Evolutionary conservation across 306 rosid species (phyloP).

Genomic region (Cicer cuneatum): DNA sequence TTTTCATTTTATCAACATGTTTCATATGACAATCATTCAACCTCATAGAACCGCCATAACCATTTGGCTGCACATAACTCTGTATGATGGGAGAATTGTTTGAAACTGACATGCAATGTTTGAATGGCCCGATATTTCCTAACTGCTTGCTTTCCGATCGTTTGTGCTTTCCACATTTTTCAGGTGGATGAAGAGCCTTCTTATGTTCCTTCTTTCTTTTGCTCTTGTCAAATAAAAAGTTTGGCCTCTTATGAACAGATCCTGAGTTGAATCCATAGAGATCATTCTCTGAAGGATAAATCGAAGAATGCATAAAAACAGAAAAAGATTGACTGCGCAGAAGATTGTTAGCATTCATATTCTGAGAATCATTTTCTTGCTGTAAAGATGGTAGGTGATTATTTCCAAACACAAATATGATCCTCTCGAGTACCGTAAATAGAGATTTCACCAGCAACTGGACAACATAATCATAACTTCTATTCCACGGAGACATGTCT

Average conservation of each 20-base stretch:
- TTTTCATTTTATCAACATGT: constrained; percentile 42
- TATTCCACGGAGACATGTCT: constrained; percentile 82
- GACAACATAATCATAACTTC: constrained; percentile 69
- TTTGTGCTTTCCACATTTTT: constrained; percentile 45
- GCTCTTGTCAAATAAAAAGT: constrained; percentile 40
- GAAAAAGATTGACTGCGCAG: constrained; percentile 73
- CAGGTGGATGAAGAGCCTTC: constrained; percentile 45
- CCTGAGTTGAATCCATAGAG: constrained; percentile 51
- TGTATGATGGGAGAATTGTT: constrained; percentile 58
- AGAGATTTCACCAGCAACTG: constrained; percentile 80
- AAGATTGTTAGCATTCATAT: constrained; percentile 46
- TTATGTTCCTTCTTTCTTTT: constrained; percentile 50
- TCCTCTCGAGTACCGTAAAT: constrained; percentile 76
- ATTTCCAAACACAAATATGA: constrained; percentile 64
- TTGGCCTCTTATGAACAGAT: constrained; percentile 44
- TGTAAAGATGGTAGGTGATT: constrained; percentile 45
- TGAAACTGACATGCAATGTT: constrained; percentile 62
- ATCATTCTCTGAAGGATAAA: constrained; percentile 60
- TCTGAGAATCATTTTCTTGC: constrained; percentile 42
- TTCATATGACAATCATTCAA: constrained; percentile 47
- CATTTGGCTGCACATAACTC: constrained; percentile 54
- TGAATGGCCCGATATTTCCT: constrained; percentile 60
- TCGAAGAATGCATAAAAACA: constrained; percentile 51
- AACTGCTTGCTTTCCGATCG: constrained; percentile 53
- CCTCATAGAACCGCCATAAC: constrained; percentile 78